phyloP scores from a whole-genome alignment of 345 rosid species.

The Eutrema heterophyllum region DNA sequence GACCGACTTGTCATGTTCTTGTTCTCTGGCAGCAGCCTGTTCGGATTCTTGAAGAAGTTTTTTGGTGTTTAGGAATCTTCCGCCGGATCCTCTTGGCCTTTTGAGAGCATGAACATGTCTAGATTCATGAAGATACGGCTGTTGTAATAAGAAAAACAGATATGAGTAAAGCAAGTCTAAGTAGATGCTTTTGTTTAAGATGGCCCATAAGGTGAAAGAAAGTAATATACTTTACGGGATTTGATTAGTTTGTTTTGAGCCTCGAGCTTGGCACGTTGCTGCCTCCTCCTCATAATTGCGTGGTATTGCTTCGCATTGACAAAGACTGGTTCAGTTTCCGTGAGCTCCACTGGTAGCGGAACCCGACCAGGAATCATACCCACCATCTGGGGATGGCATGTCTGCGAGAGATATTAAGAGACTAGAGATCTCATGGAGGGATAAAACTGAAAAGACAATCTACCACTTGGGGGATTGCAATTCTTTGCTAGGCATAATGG shows the following conservation, averaged over 20 bases:
- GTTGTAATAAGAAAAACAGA: constrained; percentile 13
- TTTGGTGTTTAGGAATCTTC: constrained; percentile 68
- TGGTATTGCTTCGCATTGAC: constrained; percentile 84
- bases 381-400: constrained; percentile 51
- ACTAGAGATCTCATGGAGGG: not conserved
- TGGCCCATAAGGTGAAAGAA: not conserved
- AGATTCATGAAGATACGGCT: constrained; percentile 91
- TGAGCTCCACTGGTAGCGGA: constrained; percentile 53
- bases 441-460: not conserved
- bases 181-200: not conserved
- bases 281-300: constrained; percentile 80
- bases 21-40: constrained; percentile 20
- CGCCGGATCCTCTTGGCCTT: constrained; percentile 83
- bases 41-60: constrained; percentile 44
- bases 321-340: constrained; percentile 55
- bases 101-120: constrained; percentile 80
- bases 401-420: constrained; percentile 32
- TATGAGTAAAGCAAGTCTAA: constrained; percentile 5
- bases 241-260: constrained; percentile 67
- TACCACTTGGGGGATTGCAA: not conserved
- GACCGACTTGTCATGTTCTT: constrained; percentile 13
- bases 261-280: constrained; percentile 77
- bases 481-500: not conserved
- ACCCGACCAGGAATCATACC: constrained; percentile 52
- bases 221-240: constrained; percentile 53